Evolutionary conservation across 2,329 filamentous ascomycete genomes (phyloP), one percentile per base, ranked within the genome.

Genomic region (Epicoccum nigrum): DNA sequence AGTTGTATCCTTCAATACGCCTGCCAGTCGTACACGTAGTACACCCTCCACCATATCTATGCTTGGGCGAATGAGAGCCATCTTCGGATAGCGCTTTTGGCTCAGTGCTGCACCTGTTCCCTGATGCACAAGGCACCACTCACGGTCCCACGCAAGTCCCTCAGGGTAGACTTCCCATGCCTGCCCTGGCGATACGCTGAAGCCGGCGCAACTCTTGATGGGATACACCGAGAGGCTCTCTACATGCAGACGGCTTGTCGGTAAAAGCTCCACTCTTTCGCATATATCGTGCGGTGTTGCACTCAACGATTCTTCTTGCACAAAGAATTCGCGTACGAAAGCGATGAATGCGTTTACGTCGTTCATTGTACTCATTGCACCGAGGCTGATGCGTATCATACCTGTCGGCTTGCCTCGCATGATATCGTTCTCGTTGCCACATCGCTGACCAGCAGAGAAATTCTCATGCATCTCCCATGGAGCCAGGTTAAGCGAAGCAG

Each of bases 101-200:
- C 85, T 96, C 45, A 99, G 77, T 5, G 88, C 91, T 62, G 87
- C 86, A 0, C 90, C 89, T 1, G 92, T 95, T 34, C 90, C 92
- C 66, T 86, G 83, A 69, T 97, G 92, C 12, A 99, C 81, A 16
- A 99, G 78, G 74, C 93, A 97, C 93, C 94, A 99, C 76, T 97
- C 93, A 55, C 94, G 83, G 71, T 99, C 94, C 92, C 93, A 97
- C 7, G 86, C 88, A 2, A 99, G 79, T 0, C 94, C 94, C 75
- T 97, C 92, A 7, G 83, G 79, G 47, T 83, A 84, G 16, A 97
- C 81, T 62, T 89, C 85, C 94, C 94, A 99, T 12, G 79, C 68
- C 7, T 76, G 76, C 2, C 78, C 81, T 0, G 74, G 55, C 1
- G 91, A 87, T 23, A 97, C 79, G 28, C 78, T 77, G 70, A 88